Conservation (phyloP, 2,329 filamentous ascomycete genomes). For the Pyrenochaeta sp. region DNA sequence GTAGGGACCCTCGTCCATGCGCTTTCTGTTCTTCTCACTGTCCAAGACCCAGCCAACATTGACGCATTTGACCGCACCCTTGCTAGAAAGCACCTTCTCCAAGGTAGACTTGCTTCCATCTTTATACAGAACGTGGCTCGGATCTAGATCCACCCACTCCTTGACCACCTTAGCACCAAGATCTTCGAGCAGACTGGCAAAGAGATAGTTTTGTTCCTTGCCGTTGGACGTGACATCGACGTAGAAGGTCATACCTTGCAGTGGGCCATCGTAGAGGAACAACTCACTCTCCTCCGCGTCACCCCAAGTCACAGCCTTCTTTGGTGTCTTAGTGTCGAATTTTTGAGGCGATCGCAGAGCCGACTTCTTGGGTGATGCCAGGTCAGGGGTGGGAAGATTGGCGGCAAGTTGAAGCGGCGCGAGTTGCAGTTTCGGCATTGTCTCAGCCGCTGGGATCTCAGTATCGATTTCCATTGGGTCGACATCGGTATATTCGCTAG, state of each 20-base stretch:
- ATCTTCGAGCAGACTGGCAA: slow-evolving; percentile 78
- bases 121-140: slow-evolving; percentile 91
- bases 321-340: slow-evolving; percentile 40
- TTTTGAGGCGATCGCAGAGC: slow-evolving; percentile 49
- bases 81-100: slow-evolving; percentile 77
- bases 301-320: slow-evolving; percentile 49
- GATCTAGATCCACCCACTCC: slow-evolving; percentile 71
- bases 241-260: slow-evolving; percentile 74
- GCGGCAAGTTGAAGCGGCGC: slow-evolving; percentile 25
- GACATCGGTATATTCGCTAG: slow-evolving; percentile 19
- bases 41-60: slow-evolving; percentile 90
- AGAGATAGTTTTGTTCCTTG: slow-evolving; percentile 66
- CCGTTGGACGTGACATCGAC: slow-evolving; percentile 87
- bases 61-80: slow-evolving; percentile 82
- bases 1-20: slow-evolving; percentile 44
- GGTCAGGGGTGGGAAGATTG: slow-evolving; percentile 18
- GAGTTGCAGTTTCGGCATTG: slow-evolving; percentile 20
- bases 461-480: slow-evolving; percentile 19
- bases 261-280: slow-evolving; percentile 33
- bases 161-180: slow-evolving; percentile 85
- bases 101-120: slow-evolving; percentile 83
- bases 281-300: slow-evolving; percentile 32
- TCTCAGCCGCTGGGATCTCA: slow-evolving; percentile 14
- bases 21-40: slow-evolving; percentile 45
- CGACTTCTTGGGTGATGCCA: slow-evolving; percentile 41